Evolutionary conservation across 2,329 filamentous ascomycete species (phyloP).

Genomic region (Monosporascus sp.): DNA sequence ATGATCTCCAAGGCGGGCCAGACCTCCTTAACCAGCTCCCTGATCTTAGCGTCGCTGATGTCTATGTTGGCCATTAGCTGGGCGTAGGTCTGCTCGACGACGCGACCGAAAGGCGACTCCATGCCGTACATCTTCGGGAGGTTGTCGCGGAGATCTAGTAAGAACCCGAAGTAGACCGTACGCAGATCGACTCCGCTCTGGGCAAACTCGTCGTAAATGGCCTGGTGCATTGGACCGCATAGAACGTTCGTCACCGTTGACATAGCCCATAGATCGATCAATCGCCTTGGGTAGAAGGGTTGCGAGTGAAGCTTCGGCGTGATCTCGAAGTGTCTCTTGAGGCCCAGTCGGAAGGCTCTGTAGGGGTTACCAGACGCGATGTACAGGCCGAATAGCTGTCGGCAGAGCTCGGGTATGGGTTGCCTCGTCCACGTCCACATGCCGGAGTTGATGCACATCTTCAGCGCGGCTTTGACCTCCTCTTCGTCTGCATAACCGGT

Average conservation of each 20-base stretch:
- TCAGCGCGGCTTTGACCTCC: slow-evolving; percentile 14
- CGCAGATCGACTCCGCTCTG: slow-evolving; percentile 17
- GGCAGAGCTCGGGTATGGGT: slow-evolving; percentile 18
- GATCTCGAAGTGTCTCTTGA: slow-evolving; percentile 21
- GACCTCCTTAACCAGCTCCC: slow-evolving; percentile 9
- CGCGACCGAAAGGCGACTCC: slow-evolving; percentile 16
- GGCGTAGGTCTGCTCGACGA: slow-evolving; percentile 16
- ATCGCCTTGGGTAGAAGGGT: slow-evolving; percentile 15
- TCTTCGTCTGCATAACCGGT: slow-evolving; percentile 5
- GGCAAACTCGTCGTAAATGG: slow-evolving; percentile 16
- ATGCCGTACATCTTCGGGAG: slow-evolving; percentile 15
- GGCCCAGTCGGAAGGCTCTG: slow-evolving; percentile 17
- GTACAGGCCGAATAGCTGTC: slow-evolving; percentile 16
- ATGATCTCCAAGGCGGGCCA: slow-evolving; percentile 16
- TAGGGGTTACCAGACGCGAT: slow-evolving; percentile 15
- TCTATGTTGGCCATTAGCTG: slow-evolving; percentile 18
- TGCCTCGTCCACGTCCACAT: slow-evolving; percentile 20
- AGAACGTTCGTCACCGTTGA: slow-evolving; percentile 20
- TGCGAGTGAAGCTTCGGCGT: slow-evolving; percentile 14
- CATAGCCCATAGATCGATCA: slow-evolving; percentile 17
- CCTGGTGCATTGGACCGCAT: slow-evolving; percentile 11
- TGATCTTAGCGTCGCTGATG: slow-evolving; percentile 14
- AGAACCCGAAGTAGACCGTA: slow-evolving; percentile 18
- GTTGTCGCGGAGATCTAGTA: slow-evolving; percentile 20
- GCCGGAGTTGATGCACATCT: slow-evolving; percentile 19